Evolutionary conservation across 768 basidiomycete genomes (phyloP), one percentile per base, ranked within the genome.

Genomic region (Serpula lacrymans): DNA sequence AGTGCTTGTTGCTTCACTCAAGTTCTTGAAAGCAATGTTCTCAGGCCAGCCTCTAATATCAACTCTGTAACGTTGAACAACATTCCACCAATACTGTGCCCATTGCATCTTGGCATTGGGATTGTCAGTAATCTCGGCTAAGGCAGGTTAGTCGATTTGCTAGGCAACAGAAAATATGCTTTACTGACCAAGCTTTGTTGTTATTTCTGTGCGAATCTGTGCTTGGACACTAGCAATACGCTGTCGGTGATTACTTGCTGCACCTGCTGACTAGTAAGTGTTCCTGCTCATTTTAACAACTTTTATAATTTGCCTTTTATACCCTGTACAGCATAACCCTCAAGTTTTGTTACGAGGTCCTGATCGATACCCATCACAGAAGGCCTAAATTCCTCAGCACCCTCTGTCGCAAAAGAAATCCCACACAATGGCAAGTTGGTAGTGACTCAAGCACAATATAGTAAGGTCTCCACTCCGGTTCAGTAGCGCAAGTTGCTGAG

Each of bases 31-130:
- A 10, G 48, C 46, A 10, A 52, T 39, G 1, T 40, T 24, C 10
- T 37, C 32, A 23, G 46, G 49, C 53, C 53, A 55, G 3, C 51
- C 51, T 5, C 44, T 44, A 13, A 52, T 30, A 2, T 46, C 28
- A 6, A 55, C 51, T 4, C 30, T 26, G 34, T 52, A 42, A 2
- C 32, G 35, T 26, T 23, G 18, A 6, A 48, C 48, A 29, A 50
- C 34, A 25, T 52, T 49, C 0, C 16, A 13, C 51, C 47, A 50
- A 38, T 52, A 50, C 6, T 45, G 30, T 29, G 35, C 43, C 41
- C 46, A 53, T 29, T 50, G 33, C 44, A 53, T 51, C 10, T 31
- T 22, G 10, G 44, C 49, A 14, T 28, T 33, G 6, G 36, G 4
- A 30, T 48, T 34, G 4, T 29, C n/a, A n/a, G n/a, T n/a, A n/a